phyloP scores from a whole-genome alignment of 345 rosid species.

The Euclidium syriacum region DNA sequence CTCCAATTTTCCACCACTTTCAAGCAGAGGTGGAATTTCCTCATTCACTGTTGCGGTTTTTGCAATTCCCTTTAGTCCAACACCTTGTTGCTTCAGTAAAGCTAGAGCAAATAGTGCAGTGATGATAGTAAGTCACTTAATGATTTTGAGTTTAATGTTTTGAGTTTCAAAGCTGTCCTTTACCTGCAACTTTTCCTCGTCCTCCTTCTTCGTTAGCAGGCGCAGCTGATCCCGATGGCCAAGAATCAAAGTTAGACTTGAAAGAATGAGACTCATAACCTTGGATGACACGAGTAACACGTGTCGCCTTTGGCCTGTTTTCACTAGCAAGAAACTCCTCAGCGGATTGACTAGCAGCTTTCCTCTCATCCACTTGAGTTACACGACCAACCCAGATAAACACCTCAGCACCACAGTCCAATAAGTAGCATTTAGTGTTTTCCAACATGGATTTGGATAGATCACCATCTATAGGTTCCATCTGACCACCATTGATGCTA shows the following conservation, averaged over 20 bases:
- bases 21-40: constrained; percentile 95
- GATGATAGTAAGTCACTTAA: constrained; percentile 6
- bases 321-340: constrained; percentile 77
- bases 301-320: constrained; percentile 80
- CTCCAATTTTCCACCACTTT: constrained; percentile 97
- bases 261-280: constrained; percentile 90
- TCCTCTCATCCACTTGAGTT: constrained; percentile 97
- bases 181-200: constrained; percentile 99
- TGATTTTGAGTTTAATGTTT: neutral
- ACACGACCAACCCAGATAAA: constrained; percentile 96
- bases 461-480: constrained; percentile 64
- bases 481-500: constrained; percentile 65
- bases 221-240: constrained; percentile 84
- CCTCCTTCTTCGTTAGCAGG: constrained; percentile 92
- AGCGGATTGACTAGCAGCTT: constrained; percentile 72
- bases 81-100: constrained; percentile 92
- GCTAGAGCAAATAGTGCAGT: constrained; percentile 45
- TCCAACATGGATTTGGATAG: constrained; percentile 77
- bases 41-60: constrained; percentile 74
- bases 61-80: constrained; percentile 75
- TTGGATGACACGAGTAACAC: constrained; percentile 76
- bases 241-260: constrained; percentile 88
- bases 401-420: constrained; percentile 83
- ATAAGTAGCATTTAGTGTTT: constrained; percentile 76
- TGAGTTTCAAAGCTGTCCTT: constrained; percentile 2